phyloP scores from a whole-genome alignment of 225 moss, liverwort and hornwort genomes.

The Neckera pumila region DNA sequence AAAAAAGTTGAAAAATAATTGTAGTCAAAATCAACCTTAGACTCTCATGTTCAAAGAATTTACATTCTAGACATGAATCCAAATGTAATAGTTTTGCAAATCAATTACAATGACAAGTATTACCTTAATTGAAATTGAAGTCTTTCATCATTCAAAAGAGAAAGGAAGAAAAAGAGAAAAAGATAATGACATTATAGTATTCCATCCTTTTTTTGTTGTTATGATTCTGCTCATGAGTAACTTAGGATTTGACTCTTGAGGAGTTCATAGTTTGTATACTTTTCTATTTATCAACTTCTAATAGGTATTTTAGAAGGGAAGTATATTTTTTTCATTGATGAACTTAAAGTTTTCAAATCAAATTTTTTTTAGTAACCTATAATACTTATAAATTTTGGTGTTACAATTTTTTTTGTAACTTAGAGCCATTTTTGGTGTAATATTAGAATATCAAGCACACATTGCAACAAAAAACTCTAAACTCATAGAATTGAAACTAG shows the following conservation, averaged over 20 bases:
- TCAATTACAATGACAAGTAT: rapidly evolving
- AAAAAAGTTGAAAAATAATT: background rate
- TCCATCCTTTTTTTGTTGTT: rapidly evolving
- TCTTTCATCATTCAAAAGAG: background rate
- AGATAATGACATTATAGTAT: rapidly evolving
- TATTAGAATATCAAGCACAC: background rate
- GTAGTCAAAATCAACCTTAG: rapidly evolving
- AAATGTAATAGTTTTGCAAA: rapidly evolving
- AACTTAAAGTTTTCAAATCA: no score
- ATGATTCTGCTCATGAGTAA: rapidly evolving
- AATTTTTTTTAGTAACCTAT: no score
- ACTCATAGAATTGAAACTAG: background rate
- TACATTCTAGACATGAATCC: background rate
- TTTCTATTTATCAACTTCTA: rapidly evolving
- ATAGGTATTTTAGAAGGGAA: rapidly evolving
- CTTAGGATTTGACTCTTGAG: rapidly evolving
- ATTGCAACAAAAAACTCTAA: background rate
- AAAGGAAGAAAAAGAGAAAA: rapidly evolving
- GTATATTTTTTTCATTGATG: background rate
- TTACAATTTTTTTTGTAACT: background rate
- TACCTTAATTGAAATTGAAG: background rate
- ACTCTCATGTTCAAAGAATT: rapidly evolving
- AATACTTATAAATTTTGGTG: background rate
- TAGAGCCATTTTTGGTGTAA: background rate
- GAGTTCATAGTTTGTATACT: background rate